These are phyloP conservation scores for Arabidopsis arenosa DNA, from an alignment of 345 rosid genomes.

Conservation along the genomic window DNA sequence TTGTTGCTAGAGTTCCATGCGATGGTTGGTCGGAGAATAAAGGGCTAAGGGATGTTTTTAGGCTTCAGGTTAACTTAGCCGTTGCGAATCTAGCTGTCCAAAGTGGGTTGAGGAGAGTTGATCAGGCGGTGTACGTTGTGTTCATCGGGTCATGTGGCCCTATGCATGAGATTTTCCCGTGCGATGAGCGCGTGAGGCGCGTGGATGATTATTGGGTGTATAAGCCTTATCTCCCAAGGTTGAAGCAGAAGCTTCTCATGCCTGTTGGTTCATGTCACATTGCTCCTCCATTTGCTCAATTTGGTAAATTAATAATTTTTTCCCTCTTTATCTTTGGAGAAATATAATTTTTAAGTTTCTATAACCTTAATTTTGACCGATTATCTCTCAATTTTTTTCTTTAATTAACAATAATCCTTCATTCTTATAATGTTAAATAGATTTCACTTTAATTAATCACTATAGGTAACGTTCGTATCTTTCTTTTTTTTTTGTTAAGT, in stretches of 20 bases:
- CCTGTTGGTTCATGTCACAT: conserved; percentile 88
- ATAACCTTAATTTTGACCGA: neutral
- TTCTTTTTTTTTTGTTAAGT: neutral
- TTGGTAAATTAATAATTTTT: conserved; percentile 45
- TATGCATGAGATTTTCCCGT: conserved; percentile 79
- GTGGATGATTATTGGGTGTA: conserved; percentile 73
- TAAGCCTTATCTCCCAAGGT: conserved; percentile 56
- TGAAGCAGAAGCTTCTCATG: conserved; percentile 71
- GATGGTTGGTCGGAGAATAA: conserved; percentile 41
- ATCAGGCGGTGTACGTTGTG: conserved; percentile 55
- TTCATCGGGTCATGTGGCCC: conserved; percentile 77
- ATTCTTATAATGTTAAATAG: neutral
- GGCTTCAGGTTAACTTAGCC: conserved; percentile 83
- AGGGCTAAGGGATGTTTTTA: conserved; percentile 65
- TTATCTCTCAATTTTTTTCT: neutral
- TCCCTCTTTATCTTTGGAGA: neutral
- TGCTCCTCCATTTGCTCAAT: conserved; percentile 52
- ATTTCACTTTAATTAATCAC: neutral
- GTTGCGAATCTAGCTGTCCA: conserved; percentile 72
- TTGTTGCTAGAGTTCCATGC: conserved; percentile 75
- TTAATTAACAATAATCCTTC: neutral
- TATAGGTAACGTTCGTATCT: neutral
- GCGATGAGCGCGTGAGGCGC: conserved; percentile 66
- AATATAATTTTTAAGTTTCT: neutral
- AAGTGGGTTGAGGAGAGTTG: conserved; percentile 44